These are phyloP conservation scores for Eucalyptus erythrocorys DNA, from an alignment of 345 rosid species.

Conservation along the genomic window DNA sequence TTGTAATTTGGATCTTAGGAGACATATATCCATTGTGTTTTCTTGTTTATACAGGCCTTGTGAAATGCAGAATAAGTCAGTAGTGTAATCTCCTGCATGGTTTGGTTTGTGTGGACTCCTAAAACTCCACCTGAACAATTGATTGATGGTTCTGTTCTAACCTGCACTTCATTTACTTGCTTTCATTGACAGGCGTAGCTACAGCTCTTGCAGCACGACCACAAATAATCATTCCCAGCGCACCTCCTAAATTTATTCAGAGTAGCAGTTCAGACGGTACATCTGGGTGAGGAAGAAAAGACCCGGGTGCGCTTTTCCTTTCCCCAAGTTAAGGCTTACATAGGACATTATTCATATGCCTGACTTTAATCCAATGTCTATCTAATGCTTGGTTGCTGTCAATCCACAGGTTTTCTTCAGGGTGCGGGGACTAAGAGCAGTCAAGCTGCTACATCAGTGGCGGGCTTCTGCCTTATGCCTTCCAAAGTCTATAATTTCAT, in stretches of 20 bases:
- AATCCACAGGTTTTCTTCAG: constrained; percentile 6
- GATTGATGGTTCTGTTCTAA: neutral
- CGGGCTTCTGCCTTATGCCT: constrained; percentile 83
- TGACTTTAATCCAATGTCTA: neutral
- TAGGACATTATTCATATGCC: neutral
- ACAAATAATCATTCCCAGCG: constrained; percentile 60
- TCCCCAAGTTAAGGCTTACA: neutral
- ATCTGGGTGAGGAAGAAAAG: constrained; percentile 55
- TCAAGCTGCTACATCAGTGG: constrained; percentile 71
- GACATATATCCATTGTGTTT: neutral
- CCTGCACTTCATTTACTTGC: neutral
- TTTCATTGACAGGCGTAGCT: constrained; percentile 22
- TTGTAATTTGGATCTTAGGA: neutral
- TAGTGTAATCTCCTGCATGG: neutral
- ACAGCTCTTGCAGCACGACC: constrained; percentile 47
- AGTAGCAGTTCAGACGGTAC: constrained; percentile 82
- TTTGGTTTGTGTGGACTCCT: neutral
- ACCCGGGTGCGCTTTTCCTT: constrained; percentile 24
- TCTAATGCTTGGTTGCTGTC: neutral
- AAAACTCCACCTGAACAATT: neutral
- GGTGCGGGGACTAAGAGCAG: constrained; percentile 75
- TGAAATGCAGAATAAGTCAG: neutral
- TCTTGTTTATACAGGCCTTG: neutral
- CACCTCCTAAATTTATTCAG: constrained; percentile 59
- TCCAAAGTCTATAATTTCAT: constrained; percentile 49